These are phyloP conservation scores for Lachnellula cervina DNA, from an alignment of 2,329 filamentous ascomycete species.

Conservation along the genomic window DNA sequence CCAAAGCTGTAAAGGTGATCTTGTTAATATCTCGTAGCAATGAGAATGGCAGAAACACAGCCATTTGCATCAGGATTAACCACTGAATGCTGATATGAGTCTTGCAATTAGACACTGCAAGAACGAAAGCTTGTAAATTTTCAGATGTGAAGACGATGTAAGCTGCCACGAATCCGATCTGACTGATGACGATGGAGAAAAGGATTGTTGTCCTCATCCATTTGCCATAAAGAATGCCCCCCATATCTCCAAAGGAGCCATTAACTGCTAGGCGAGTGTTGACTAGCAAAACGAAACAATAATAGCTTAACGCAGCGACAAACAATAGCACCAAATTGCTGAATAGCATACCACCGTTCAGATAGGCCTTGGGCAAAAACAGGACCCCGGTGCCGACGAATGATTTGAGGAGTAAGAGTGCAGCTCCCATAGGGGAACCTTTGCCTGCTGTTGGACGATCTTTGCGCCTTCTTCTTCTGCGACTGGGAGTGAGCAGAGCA, in stretches of 20 bases:
- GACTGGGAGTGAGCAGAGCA: slow-evolving; percentile 71
- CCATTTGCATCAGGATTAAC: slow-evolving; percentile 90
- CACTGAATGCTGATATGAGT: slow-evolving; percentile 80
- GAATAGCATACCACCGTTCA: slow-evolving; percentile 97
- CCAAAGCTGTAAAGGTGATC: slow-evolving; percentile 87
- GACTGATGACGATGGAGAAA: slow-evolving; percentile 86
- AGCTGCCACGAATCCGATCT: slow-evolving; percentile 89
- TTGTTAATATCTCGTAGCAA: slow-evolving; percentile 96
- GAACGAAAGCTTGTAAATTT: slow-evolving; percentile 90
- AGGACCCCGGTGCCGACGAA: slow-evolving; percentile 96
- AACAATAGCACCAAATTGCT: slow-evolving; percentile 85
- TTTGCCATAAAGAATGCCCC: slow-evolving; percentile 82
- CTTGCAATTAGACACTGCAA: slow-evolving; percentile 84
- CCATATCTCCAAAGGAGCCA: slow-evolving; percentile 97
- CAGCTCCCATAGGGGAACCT: slow-evolving; percentile 73
- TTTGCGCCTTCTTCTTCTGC: slow-evolving; percentile 71
- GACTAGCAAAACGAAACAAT: slow-evolving; percentile 93
- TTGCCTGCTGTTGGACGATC: slow-evolving; percentile 68
- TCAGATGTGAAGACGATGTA: slow-evolving; percentile 97
- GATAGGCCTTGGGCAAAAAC: slow-evolving; percentile 86
- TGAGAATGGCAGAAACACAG: slow-evolving; percentile 91
- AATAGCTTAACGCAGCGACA: slow-evolving; percentile 85
- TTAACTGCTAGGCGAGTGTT: slow-evolving; percentile 78
- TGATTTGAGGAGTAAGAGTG: slow-evolving; percentile 85
- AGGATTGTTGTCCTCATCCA: slow-evolving; percentile 88